Evolutionary conservation across 108 stramenopile genomes (phyloP).

Genomic region (Tribonema minus): DNA sequence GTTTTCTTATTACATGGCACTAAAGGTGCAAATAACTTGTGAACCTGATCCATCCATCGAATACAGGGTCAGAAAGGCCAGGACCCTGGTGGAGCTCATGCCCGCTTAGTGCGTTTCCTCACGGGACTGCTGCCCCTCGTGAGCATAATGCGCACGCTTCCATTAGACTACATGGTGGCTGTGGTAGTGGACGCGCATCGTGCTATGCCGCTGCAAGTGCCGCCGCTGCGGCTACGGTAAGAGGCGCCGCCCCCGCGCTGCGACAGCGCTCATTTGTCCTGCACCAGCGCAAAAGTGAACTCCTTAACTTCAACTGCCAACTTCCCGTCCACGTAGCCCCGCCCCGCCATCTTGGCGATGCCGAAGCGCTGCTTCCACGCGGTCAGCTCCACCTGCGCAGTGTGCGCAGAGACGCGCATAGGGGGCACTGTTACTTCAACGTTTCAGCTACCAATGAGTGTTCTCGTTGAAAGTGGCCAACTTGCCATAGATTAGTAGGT

Average conservation of each 20-base stretch:
- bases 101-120: neutral
- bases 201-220: neutral
- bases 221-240: neutral
- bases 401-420: no score
- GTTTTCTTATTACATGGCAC: no score
- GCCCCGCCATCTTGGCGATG: conserved; percentile 55
- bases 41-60: neutral
- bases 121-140: neutral
- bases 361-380: conserved; percentile 43
- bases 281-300: conserved; percentile 51
- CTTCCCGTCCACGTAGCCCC: conserved; percentile 48
- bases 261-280: neutral
- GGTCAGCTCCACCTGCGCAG: conserved; percentile 38
- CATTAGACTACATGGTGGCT: neutral
- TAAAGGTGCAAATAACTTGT: neutral
- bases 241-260: neutral
- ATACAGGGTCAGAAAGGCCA: no score
- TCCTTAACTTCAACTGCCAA: conserved; percentile 45
- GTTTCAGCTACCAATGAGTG: no score
- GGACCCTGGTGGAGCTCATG: no score
- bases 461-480: no score
- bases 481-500: no score
- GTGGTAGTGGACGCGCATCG: neutral
- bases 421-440: no score
- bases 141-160: neutral